Evolutionary conservation across 768 basidiomycete genomes (phyloP), one percentile per base, ranked within the genome.

Genomic region (Termitomyces bulborhizus): DNA sequence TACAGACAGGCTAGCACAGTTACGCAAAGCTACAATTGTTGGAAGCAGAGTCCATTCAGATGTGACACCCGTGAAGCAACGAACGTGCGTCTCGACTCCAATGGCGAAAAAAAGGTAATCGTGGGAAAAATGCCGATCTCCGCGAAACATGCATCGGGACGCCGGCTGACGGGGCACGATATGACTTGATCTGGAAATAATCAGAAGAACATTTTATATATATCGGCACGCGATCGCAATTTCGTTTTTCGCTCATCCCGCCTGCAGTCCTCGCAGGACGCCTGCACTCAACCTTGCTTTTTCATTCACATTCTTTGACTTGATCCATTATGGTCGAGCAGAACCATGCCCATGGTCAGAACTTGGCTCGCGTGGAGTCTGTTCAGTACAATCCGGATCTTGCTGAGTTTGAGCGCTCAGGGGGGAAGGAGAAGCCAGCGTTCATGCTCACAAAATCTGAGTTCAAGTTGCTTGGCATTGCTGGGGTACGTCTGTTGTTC

Each of bases 391-490:
- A 44, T n/a, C 57, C 64, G 3, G 59, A 59, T 27, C 60, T 65
- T 8, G 61, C 63, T 29, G 69, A 72, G 46, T 65, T 62, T 15
- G 71, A 72, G 51, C 59, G 57, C 6, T 61, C 64, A 6, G 62
- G 51, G 4, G 8, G 12, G 18, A 52, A 58, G 32, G 60, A 62
- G 21, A 62, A 66, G 47, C 67, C 65, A 9, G 46, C 62, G 8
- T 73, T 66, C 49, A 16, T 71, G 41, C 57, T 71, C 34, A 72
- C 60, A 1, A 67, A 63, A 15, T 64, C 79, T 6, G 84, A 86
- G 66, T 39, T 84, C 51, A 86, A 86, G 66, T 64, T 87, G 40
- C 69, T 86, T 29, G 73, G 78, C 37, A 84, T 86, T 55, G 76
- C 83, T 51, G 85, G 83, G 7, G 82, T 84, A 43, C 36, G 31